These are phyloP conservation scores for Mycena vulgaris DNA, from an alignment of 768 basidiomycete genomes.

Conservation along the genomic window DNA sequence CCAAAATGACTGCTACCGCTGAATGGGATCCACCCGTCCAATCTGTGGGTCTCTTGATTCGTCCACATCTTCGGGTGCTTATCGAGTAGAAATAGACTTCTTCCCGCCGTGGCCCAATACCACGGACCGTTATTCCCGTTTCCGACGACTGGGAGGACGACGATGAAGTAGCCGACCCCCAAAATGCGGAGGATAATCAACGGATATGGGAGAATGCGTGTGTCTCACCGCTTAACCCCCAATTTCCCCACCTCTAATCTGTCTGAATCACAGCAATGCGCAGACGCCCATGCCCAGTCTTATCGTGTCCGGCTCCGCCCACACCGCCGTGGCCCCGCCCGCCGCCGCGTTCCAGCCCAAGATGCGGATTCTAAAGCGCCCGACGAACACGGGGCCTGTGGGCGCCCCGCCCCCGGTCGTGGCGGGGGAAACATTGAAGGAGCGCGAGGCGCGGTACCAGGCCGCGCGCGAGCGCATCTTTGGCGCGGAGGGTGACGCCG, in stretches of 20 bases:
- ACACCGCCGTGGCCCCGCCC: slow-evolving; percentile 63
- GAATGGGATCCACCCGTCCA: slow-evolving; percentile 18
- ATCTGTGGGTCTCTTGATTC: slow-evolving; percentile 20
- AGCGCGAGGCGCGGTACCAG: slow-evolving; percentile 81
- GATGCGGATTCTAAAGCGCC: slow-evolving; percentile 83
- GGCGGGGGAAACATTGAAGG: slow-evolving; percentile 62
- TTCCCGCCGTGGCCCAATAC: slow-evolving; percentile 15
- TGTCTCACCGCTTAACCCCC: too few species aligned
- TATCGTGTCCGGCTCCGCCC: slow-evolving; percentile 59
- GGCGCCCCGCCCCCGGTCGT: slow-evolving; percentile 43
- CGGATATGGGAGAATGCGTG: too few species aligned
- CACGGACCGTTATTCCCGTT: slow-evolving; percentile 40
- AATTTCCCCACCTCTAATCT: too few species aligned
- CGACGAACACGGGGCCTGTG: slow-evolving; percentile 52
- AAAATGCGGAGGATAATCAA: too few species aligned
- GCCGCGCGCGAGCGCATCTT: slow-evolving; percentile 85
- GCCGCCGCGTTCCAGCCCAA: slow-evolving; percentile 72
- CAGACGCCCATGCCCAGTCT: slow-evolving; percentile 76
- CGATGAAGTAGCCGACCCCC: too few species aligned
- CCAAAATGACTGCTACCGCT: slow-evolving; percentile 13
- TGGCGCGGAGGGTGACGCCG: slow-evolving; percentile 47
- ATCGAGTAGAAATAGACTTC: slow-evolving; percentile 32
- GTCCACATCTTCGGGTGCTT: neutral
- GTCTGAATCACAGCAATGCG: too few species aligned
- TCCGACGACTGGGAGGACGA: too few species aligned